These are phyloP conservation scores for Dillenia turbinata DNA, from an alignment of 164 flowering plant genomes.

Conservation along the genomic window DNA sequence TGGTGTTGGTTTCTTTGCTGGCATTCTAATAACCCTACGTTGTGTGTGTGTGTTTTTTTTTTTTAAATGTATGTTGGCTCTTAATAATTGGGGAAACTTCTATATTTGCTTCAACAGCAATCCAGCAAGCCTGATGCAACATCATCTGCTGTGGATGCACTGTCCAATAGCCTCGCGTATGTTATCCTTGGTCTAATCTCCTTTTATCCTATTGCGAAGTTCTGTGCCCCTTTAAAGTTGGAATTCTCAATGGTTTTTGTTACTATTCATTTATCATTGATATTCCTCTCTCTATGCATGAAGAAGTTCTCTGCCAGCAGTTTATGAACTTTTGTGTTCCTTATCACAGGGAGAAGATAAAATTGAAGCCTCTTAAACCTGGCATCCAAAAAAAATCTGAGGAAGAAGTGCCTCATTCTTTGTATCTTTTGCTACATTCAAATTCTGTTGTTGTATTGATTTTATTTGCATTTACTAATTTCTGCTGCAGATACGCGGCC, in stretches of 20 bases:
- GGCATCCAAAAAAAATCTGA: constrained; percentile 32
- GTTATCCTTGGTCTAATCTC: constrained; percentile 19
- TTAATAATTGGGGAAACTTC: background rate
- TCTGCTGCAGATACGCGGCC: too few species aligned
- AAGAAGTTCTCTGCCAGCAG: background rate
- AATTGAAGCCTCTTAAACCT: constrained; percentile 41
- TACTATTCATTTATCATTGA: background rate
- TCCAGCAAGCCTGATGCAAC: constrained; percentile 38
- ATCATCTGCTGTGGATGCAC: constrained; percentile 13
- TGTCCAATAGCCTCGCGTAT: constrained; percentile 48
- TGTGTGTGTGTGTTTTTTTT: background rate
- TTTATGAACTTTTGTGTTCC: constrained; percentile 14
- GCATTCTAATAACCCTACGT: background rate
- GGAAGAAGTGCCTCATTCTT: constrained; percentile 32
- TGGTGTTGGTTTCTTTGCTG: background rate
- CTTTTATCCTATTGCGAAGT: background rate
- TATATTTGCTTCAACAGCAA: constrained; percentile 27
- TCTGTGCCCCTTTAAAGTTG: background rate
- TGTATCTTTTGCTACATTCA: constrained; percentile 56
- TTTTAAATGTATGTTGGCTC: constrained; percentile 1
- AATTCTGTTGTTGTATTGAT: too few species aligned
- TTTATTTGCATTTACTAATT: too few species aligned
- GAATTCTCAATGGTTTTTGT: background rate
- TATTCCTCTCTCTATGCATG: background rate
- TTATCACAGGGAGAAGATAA: constrained; percentile 57